Evolutionary conservation across 441 rosid genomes (phyloP), one percentile per base, ranked within the genome.

Genomic region (Mallotus japonicus): DNA sequence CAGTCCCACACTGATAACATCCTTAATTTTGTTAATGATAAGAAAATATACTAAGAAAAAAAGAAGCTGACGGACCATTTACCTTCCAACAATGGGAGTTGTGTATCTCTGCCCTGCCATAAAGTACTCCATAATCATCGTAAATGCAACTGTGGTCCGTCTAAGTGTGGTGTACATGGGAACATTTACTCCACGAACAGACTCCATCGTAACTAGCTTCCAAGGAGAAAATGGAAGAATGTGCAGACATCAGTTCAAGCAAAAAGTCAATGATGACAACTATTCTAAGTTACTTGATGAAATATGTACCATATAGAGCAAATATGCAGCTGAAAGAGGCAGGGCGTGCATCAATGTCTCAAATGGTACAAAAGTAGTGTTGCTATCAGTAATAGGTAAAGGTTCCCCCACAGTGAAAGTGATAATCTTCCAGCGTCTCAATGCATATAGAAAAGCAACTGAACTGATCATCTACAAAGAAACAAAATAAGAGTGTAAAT

Each of bases 141-240:
- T 93, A 84, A 95, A 95, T 20, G 85, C 96, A 56, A 95, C 92
- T 0, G 97, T 95, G 0, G 95, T 93, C 79, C 99, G 89, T 81
- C 99, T 89, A 59, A 95, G 92, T 9, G 99, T 90, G 67, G 99
- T 91, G 76, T 93, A 95, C 99, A 95, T 95, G 67, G 98, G 99
- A 81, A 95, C 96, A 85, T 93, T 95, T 60, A 95, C 98, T 70
- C 99, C 97, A 62, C 98, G 97, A 42, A 95, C 84, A 79, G 98
- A 86, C 78, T 91, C 99, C 95, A 95, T 90, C 13, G 92, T 84
- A 64, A 85, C 96, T 84, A 95, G 84, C 98, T 95, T 92, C 80
- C 85, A 82, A 74, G 73, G 75, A 83, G 79, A 80, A 81, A 72
- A 79, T 6, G 64, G 42, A 74, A 66, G 68, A 77, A 84, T 24